These are phyloP conservation scores for Nyctanthes arbortristis DNA, from an alignment of 257 asterid species.

Conservation along the genomic window DNA sequence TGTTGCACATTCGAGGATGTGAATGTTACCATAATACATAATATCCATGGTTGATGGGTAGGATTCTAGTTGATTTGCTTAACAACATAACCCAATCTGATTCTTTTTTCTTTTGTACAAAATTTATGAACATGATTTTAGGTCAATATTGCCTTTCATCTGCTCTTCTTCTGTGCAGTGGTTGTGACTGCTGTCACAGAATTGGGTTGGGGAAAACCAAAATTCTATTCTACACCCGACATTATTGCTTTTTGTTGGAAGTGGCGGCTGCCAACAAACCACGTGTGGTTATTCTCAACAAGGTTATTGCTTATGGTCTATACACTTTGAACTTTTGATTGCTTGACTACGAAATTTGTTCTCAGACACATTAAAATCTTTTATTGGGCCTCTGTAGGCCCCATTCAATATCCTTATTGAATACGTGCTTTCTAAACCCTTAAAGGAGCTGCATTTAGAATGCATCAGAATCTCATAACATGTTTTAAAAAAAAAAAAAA, in stretches of 20 bases:
- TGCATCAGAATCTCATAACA: background rate
- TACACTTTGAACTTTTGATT: background rate
- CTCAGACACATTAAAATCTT: slow-evolving; percentile 1
- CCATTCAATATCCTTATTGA: background rate
- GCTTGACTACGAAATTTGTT: background rate
- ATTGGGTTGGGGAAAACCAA: slow-evolving; percentile 90
- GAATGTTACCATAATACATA: slow-evolving; percentile 10
- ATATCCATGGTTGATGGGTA: background rate
- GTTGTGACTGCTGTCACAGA: slow-evolving; percentile 97
- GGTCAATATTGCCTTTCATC: slow-evolving; percentile 14
- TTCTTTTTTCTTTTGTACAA: too few species aligned
- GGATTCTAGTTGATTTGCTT: too few species aligned
- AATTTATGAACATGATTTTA: slow-evolving; percentile 6
- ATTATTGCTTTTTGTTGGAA: slow-evolving; percentile 83
- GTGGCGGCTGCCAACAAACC: slow-evolving; percentile 95
- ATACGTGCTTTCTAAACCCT: too few species aligned
- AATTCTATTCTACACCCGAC: slow-evolving; percentile 90
- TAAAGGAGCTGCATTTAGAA: background rate
- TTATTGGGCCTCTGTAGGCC: background rate
- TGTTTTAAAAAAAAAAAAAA: too few species aligned
- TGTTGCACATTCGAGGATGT: slow-evolving; percentile 14
- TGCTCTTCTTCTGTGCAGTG: slow-evolving; percentile 61
- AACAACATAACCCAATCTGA: too few species aligned
- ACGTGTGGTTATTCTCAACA: slow-evolving; percentile 93
- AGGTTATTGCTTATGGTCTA: slow-evolving; percentile 47